Evolutionary conservation across 495 filamentous ascomycete species (phyloP).

Genomic region (Trichoderma asperelloides): DNA sequence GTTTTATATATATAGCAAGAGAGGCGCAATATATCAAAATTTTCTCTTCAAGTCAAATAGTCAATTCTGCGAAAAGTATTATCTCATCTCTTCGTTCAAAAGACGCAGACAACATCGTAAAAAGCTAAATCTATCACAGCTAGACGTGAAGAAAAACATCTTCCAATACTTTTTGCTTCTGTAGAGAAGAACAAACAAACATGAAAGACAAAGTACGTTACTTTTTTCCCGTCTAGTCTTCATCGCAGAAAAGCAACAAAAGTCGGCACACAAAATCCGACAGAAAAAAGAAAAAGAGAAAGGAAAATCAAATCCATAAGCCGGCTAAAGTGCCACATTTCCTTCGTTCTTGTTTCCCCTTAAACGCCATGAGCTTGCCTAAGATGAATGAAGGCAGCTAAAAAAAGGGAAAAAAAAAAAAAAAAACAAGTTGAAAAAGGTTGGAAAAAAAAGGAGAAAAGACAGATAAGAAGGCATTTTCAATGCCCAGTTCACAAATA

Average conservation of each 20-base stretch:
- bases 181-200: neutral
- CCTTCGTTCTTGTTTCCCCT: neutral
- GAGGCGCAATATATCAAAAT: neutral
- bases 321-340: neutral
- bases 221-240: neutral
- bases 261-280: neutral
- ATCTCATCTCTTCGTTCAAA: neutral
- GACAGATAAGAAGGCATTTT: neutral
- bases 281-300: neutral
- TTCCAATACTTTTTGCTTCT: neutral
- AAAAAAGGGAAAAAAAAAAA: neutral
- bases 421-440: neutral
- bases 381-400: neutral
- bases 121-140: no score
- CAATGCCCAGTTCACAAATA: neutral
- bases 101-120: no score
- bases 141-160: neutral
- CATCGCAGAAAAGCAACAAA: neutral
- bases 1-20: neutral
- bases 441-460: neutral
- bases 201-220: neutral
- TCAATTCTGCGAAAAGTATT: neutral
- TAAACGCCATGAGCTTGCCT: neutral
- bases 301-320: neutral
- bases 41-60: neutral